Conservation (phyloP, 768 basidiomycete species). For the Rhizopogon vesiculosus region DNA sequence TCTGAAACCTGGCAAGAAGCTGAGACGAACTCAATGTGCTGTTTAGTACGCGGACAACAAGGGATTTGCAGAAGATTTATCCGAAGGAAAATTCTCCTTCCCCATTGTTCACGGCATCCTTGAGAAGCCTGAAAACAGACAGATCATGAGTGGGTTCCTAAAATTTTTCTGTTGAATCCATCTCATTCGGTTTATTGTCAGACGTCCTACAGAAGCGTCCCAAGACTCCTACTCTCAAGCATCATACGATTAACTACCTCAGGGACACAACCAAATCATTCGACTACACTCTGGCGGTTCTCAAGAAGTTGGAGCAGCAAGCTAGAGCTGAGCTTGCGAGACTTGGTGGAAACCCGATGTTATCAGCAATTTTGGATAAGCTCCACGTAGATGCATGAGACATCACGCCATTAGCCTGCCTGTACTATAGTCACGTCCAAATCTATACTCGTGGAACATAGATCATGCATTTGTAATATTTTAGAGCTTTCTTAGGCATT, state of each 20-base stretch:
- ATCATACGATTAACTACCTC: conserved; percentile 77
- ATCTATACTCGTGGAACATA: neutral
- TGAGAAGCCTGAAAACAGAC: conserved; percentile 68
- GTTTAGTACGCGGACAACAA: conserved; percentile 79
- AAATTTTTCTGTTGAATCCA: neutral
- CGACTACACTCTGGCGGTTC: conserved; percentile 74
- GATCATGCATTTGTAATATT: neutral
- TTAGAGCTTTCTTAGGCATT: neutral
- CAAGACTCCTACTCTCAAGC: conserved; percentile 73
- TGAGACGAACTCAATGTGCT: neutral
- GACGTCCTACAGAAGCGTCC: conserved; percentile 91
- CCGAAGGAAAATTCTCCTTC: conserved; percentile 98
- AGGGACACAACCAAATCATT: conserved; percentile 76
- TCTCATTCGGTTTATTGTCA: conserved; percentile 22
- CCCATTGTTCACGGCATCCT: conserved; percentile 89
- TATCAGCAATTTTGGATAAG: conserved; percentile 55
- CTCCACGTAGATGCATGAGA: conserved; percentile 32
- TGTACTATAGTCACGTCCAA: neutral
- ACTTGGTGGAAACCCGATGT: conserved; percentile 69
- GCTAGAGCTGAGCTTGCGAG: conserved; percentile 61
- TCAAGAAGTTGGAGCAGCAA: conserved; percentile 63
- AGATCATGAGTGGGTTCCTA: conserved; percentile 74
- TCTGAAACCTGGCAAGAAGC: too few relatives aligned
- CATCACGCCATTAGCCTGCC: neutral
- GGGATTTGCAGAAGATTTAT: conserved; percentile 90